phyloP scores from a whole-genome alignment of 208 protist genomes.

The Novymonas esmeraldas region DNA sequence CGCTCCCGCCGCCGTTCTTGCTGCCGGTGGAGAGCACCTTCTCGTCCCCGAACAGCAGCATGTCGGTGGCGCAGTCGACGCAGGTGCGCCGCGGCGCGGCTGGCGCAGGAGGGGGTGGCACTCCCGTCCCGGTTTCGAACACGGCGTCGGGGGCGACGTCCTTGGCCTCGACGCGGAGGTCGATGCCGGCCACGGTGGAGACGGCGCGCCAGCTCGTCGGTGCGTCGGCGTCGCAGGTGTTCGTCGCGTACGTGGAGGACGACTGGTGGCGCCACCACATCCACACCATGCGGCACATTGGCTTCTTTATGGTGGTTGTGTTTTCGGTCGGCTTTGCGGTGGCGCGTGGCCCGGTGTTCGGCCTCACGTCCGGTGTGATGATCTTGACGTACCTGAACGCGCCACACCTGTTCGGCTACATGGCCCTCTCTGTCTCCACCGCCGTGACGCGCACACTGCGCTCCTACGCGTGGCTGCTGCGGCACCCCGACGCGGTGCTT shows the following conservation, averaged over 20 bases:
- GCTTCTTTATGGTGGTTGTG: conserved; percentile 47
- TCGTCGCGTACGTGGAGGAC: conserved; percentile 66
- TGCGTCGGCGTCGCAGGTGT: conserved; percentile 19
- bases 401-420: conserved; percentile 68
- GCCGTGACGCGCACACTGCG: conserved; percentile 46
- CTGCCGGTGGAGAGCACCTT: not conserved
- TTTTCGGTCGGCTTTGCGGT: conserved; percentile 35
- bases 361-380: conserved; percentile 50
- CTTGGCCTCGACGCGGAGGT: not conserved
- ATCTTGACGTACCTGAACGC: conserved; percentile 72
- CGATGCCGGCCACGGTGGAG: not conserved
- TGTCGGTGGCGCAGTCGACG: not conserved
- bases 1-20: not conserved
- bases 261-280: conserved; percentile 82
- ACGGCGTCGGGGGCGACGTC: not conserved
- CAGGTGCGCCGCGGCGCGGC: not conserved
- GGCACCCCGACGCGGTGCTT: conserved; percentile 59
- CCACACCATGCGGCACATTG: conserved; percentile 76
- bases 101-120: not conserved
- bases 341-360: conserved; percentile 51
- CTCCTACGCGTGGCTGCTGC: conserved; percentile 63
- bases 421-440: conserved; percentile 52
- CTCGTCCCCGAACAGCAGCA: not conserved
- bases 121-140: not conserved
- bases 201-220: not conserved